Conservation (phyloP, 768 basidiomycete species). For the Mycena epipterygia region DNA sequence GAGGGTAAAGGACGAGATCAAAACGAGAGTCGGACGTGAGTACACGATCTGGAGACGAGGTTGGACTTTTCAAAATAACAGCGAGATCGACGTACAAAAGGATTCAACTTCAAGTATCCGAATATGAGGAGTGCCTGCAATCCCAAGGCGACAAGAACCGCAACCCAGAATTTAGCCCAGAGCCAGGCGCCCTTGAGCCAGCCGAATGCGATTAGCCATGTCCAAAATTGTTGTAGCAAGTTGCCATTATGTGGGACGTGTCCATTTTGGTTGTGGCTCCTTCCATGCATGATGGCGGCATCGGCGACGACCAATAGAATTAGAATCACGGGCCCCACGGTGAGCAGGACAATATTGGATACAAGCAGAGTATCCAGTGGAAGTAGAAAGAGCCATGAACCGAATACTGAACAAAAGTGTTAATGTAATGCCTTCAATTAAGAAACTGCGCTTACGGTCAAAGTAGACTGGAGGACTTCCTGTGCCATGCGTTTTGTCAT, state of each 20-base stretch:
- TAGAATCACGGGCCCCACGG: conserved; percentile 72
- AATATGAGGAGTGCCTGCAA: conserved; percentile 63
- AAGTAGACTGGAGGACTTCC: conserved; percentile 72
- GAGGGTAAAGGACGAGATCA: conserved; percentile 62
- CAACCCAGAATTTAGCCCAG: conserved; percentile 75
- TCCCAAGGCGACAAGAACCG: conserved; percentile 59
- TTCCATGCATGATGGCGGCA: conserved; percentile 13
- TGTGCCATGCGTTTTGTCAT: conserved; percentile 44
- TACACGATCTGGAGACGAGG: conserved; percentile 67
- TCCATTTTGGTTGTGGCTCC: conserved; percentile 33
- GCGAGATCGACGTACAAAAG: conserved; percentile 21
- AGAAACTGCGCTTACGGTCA: conserved; percentile 65
- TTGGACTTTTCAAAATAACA: neutral
- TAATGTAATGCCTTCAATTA: neutral
- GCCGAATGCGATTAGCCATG: conserved; percentile 40
- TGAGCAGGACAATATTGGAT: conserved; percentile 70
- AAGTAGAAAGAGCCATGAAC: conserved; percentile 66
- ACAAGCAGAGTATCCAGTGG: conserved; percentile 63
- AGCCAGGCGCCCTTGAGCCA: conserved; percentile 54
- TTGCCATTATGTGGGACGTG: conserved; percentile 30
- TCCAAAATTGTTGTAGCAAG: conserved; percentile 37
- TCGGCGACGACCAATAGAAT: conserved; percentile 55
- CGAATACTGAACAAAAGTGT: conserved; percentile 65
- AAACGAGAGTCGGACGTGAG: conserved; percentile 65
- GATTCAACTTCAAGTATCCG: conserved; percentile 55